Evolutionary conservation across 371 early-diverging fungal genomes (phyloP), one percentile per base, ranked within the genome.

Genomic region (Aphelidium insulamus): DNA sequence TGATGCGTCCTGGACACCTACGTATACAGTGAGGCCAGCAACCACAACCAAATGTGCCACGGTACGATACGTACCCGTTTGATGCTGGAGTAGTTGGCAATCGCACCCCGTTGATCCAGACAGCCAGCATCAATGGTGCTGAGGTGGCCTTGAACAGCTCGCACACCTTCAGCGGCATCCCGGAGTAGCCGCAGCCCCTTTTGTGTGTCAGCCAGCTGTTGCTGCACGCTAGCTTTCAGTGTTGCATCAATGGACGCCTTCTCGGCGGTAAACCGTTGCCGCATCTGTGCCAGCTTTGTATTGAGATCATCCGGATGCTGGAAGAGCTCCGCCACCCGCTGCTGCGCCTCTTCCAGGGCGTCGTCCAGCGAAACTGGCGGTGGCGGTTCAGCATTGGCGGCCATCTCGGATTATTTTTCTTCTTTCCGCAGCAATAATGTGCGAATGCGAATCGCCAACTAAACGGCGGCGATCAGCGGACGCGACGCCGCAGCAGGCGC

Each of bases 301-400:
- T 69, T 72, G 12, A 92, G 62, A 52, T 92, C 94, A 52, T 92
- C 94, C 4, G 91, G 94, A 56, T 88, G 86, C 33, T 71, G 68
- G 21, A 80, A 53, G 39, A 72, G 40, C 31, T 67, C 72, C 1
- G 66, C 54, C 12, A 75, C 33, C 28, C 54, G 57, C 20, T 18
- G 32, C 10, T 20, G 21, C 10, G 4, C 31, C 23, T 20, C 30
- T 26, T 16, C 30, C 23, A 27, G n/a, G 18, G 26, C 11, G 18
- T n/a, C n/a, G n/a, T n/a, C n/a, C n/a, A n/a, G n/a, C n/a, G n/a
- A n/a, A n/a, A n/a, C n/a, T n/a, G n/a, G n/a, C n/a, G n/a, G n/a
- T n/a, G n/a, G n/a, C n/a, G n/a, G n/a, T n/a, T n/a, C n/a, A n/a
- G n/a, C n/a, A n/a, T n/a, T n/a, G n/a, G n/a, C n/a, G n/a, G n/a